A percentile compares a stretch with the other conserved stretches of the same genome.
Evolutionary conservation across 169 alveolate genomes (phyloP).

Genomic region (Eimeria necatrix): DNA sequence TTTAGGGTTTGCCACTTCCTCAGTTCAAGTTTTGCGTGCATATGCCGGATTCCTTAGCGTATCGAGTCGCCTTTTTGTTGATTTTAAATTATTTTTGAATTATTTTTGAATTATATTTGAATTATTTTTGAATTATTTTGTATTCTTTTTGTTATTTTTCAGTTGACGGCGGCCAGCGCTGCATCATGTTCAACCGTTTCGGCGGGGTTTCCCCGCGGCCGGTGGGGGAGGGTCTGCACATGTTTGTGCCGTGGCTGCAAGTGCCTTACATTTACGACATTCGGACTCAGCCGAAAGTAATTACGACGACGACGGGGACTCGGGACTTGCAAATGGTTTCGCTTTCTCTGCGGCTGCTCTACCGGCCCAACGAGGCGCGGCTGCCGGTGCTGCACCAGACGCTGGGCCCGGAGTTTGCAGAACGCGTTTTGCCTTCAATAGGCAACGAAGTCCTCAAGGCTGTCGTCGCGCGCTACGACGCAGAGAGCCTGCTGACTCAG

Average conservation of each 20-base stretch:
- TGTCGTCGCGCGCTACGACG: slow-evolving; percentile 97
- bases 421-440: slow-evolving; percentile 97
- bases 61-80: too few relatives aligned
- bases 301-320: slow-evolving; percentile 96
- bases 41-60: too few relatives aligned
- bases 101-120: background rate
- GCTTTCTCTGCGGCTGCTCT: slow-evolving; percentile 95
- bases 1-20: too few relatives aligned
- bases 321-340: slow-evolving; percentile 96
- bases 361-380: slow-evolving; percentile 94
- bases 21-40: too few relatives aligned
- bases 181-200: slow-evolving; percentile 95
- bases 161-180: slow-evolving; percentile 97
- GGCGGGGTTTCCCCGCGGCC: slow-evolving; percentile 94
- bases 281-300: slow-evolving; percentile 95
- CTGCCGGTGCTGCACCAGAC: slow-evolving; percentile 95
- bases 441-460: slow-evolving; percentile 98
- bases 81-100: background rate
- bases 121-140: background rate
- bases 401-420: slow-evolving; percentile 98
- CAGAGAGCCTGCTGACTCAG: slow-evolving; percentile 97
- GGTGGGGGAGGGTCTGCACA: slow-evolving; percentile 97
- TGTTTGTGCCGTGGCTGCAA: slow-evolving; percentile 95
- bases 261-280: slow-evolving; percentile 94
- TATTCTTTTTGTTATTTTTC: background rate